A percentile compares a stretch with the other conserved stretches of the same genome.
phyloP scores from a whole-genome alignment of 2,329 filamentous ascomycete species.

The Aspergillus ibericus region DNA sequence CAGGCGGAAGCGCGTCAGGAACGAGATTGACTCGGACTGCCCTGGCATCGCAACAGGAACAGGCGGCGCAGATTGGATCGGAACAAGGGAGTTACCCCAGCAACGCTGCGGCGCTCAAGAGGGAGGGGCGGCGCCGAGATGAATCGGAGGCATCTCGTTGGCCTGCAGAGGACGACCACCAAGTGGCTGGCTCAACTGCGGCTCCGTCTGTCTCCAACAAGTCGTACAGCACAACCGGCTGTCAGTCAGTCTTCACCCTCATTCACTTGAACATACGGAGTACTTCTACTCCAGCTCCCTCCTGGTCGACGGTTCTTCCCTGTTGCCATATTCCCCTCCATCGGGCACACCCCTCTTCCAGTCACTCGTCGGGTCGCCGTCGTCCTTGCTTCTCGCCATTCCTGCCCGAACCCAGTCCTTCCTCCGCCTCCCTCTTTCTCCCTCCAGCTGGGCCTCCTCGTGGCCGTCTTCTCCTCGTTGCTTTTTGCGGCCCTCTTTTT shows the following conservation, averaged over 20 bases:
- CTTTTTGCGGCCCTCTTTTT: conserved; percentile 10
- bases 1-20: neutral
- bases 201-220: neutral
- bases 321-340: neutral
- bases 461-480: conserved; percentile 5
- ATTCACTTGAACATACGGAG: too few species aligned
- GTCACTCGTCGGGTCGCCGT: neutral
- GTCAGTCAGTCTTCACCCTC: too few species aligned
- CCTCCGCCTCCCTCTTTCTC: neutral
- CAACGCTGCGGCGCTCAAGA: conserved; percentile 10
- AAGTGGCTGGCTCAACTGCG: conserved; percentile 4
- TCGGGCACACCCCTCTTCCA: neutral
- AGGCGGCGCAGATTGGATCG: conserved; percentile 8
- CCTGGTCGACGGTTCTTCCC: neutral
- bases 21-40: conserved; percentile 10
- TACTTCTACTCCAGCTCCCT: neutral
- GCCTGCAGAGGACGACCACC: neutral
- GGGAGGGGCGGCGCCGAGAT: conserved; percentile 2
- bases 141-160: conserved; percentile 3
- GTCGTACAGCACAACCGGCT: too few species aligned
- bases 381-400: conserved; percentile 4
- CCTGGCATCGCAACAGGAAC: conserved; percentile 4
- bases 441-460: conserved; percentile 2
- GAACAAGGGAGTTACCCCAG: conserved; percentile 24
- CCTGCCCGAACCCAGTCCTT: conserved; percentile 20